Evolutionary conservation across 2,329 filamentous ascomycete species (phyloP).

Genomic region (Penicillium capsulatum): DNA sequence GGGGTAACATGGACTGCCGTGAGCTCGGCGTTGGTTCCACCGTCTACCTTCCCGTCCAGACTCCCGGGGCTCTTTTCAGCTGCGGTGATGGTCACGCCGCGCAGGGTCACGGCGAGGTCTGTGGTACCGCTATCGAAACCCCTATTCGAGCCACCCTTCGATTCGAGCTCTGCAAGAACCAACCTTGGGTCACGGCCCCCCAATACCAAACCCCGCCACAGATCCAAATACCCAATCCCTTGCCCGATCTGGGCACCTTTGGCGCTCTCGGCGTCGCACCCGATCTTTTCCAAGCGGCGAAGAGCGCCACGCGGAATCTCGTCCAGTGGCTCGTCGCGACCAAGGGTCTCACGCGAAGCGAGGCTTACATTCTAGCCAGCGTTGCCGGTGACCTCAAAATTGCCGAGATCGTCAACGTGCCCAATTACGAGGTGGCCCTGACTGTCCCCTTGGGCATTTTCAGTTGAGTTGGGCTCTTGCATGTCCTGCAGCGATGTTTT

Average conservation of each 20-base stretch:
- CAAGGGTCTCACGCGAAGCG: conserved; percentile 44
- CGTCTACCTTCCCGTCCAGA: conserved; percentile 50
- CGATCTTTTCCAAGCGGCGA: conserved; percentile 48
- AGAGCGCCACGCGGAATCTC: conserved; percentile 47
- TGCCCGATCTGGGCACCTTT: conserved; percentile 42
- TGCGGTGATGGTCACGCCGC: conserved; percentile 54
- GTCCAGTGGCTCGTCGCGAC: conserved; percentile 49
- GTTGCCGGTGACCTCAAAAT: conserved; percentile 51
- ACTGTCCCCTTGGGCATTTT: conserved; percentile 50
- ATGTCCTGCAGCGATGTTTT: not conserved
- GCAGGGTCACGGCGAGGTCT: conserved; percentile 54
- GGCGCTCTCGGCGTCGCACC: conserved; percentile 47
- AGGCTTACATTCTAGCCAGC: conserved; percentile 53
- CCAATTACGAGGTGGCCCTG: conserved; percentile 51
- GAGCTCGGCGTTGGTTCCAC: conserved; percentile 47
- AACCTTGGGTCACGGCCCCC: conserved; percentile 46
- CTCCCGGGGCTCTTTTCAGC: conserved; percentile 50
- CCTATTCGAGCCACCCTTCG: conserved; percentile 48
- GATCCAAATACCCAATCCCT: conserved; percentile 19
- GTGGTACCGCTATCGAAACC: conserved; percentile 55
- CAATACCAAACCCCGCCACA: conserved; percentile 44
- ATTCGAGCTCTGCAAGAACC: conserved; percentile 48
- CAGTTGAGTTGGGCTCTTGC: conserved; percentile 6
- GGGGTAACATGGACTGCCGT: conserved; percentile 55
- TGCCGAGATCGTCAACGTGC: conserved; percentile 53